Evolutionary conservation across 139 green algal species (phyloP).

Genomic region (Mychonastes homosphaera): DNA sequence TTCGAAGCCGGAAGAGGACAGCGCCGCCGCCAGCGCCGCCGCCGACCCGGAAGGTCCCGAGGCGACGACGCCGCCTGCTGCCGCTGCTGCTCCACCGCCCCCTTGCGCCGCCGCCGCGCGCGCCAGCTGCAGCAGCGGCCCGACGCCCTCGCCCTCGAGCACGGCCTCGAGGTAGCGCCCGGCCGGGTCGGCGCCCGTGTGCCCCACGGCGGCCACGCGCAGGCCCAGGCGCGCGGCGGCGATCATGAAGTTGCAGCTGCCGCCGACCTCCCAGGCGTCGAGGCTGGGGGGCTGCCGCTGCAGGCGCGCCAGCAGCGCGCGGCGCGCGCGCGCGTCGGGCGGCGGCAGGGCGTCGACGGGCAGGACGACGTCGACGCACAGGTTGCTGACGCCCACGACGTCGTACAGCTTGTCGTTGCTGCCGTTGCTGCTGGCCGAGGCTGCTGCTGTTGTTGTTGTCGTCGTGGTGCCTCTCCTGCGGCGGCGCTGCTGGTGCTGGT

Average conservation of each 20-base stretch:
- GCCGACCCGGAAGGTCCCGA: not conserved
- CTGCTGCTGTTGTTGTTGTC: not conserved
- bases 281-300: conserved; percentile 19
- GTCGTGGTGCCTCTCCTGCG: not conserved
- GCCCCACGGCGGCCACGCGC: conserved; percentile 46
- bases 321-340: conserved; percentile 18
- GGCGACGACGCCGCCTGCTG: too few relatives aligned
- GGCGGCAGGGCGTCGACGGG: conserved; percentile 38
- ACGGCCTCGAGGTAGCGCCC: conserved; percentile 65
- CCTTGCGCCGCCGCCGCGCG: not conserved
- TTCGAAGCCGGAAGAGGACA: conserved; percentile 1
- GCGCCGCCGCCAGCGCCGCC: not conserved
- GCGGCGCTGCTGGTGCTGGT: not conserved
- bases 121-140: not conserved
- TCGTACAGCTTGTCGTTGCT: conserved; percentile 24
- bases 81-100: not conserved
- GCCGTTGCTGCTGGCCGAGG: not conserved
- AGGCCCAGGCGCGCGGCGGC: conserved; percentile 76
- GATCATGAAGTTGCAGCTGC: conserved; percentile 87
- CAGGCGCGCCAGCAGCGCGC: conserved; percentile 38
- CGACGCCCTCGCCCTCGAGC: conserved; percentile 44
- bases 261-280: conserved; percentile 64
- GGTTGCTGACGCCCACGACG: conserved; percentile 66
- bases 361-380: conserved; percentile 79
- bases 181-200: conserved; percentile 71